A percentile compares a stretch with the other conserved stretches of the same genome.
phyloP scores from a whole-genome alignment of 192 early-diverging fungal genomes.

The Chytriomyces sp. region DNA sequence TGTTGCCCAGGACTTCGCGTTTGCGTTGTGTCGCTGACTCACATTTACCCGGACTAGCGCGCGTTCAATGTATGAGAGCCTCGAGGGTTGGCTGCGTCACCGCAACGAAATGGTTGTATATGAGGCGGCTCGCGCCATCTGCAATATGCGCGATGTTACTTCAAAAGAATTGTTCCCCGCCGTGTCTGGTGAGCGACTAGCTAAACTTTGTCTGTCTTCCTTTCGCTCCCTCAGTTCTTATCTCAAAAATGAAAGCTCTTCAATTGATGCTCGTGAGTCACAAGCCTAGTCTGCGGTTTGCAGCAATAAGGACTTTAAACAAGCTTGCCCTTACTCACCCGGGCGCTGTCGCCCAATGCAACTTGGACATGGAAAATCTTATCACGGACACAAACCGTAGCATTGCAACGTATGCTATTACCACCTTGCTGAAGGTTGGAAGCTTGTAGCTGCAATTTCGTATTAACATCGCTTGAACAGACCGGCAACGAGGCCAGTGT shows the following conservation, averaged over 20 bases:
- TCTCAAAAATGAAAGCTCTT: slow-evolving; percentile 54
- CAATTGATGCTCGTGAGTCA: slow-evolving; percentile 93
- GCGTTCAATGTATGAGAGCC: slow-evolving; percentile 73
- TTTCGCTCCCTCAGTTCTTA: background rate
- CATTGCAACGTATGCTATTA: slow-evolving; percentile 98
- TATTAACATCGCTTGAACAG: slow-evolving; percentile 30
- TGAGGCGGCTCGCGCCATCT: slow-evolving; percentile 96
- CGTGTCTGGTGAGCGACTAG: slow-evolving; percentile 68
- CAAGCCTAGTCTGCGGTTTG: slow-evolving; percentile 91
- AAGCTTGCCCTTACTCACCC: slow-evolving; percentile 88
- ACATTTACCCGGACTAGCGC: too few relatives aligned
- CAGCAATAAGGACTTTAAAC: slow-evolving; percentile 96
- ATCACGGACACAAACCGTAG: slow-evolving; percentile 96
- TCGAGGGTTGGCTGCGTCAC: slow-evolving; percentile 90
- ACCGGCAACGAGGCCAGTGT: slow-evolving; percentile 97
- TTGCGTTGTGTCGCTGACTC: background rate
- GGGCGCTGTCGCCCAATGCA: slow-evolving; percentile 88
- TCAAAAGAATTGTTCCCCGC: slow-evolving; percentile 87
- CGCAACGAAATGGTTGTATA: slow-evolving; percentile 98
- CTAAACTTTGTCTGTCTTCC: background rate
- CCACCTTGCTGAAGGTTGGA: slow-evolving; percentile 84
- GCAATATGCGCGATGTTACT: slow-evolving; percentile 82
- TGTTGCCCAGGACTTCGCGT: too few relatives aligned
- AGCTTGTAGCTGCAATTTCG: background rate
- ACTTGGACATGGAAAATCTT: slow-evolving; percentile 97